Evolutionary conservation across 139 green algal species (phyloP), one percentile per base, ranked within the genome.

Genomic region (Chlorella vulgaris): DNA sequence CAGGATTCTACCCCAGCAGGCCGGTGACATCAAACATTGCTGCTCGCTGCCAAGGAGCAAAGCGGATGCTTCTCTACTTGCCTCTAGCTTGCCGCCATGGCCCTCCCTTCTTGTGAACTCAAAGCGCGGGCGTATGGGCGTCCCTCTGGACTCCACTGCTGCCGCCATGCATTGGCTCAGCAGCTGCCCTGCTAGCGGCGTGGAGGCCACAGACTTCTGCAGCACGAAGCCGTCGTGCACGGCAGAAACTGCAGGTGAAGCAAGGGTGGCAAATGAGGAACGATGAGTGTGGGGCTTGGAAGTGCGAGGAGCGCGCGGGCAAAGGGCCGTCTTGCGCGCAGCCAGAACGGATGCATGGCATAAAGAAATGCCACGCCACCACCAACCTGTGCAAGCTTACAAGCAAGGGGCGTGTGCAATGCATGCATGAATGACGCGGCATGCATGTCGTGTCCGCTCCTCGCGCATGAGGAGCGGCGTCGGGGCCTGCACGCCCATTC

Each of bases 161-260:
- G 13, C 65, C 39, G 28, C 29, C 84, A 95, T 90, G 81, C 86
- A 88, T 68, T 89, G 69, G 10, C 90, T 93, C 7, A 98, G 90
- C 31, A 95, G 55, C 24, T 83, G 69, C 19, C 96, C 96, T 4
- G 85, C 95, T 36, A 99, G 19, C 0, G 94, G 91, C 0, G 83
- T 89, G 24, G 87, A 86, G 28, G 83, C 60, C 26, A 98, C 80
- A 36, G 86, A 91, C 81, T 97, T 98, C n/a, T 88, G 71, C 33
- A 99, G 91, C 62, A 96, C 85, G 80, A 94, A 98, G 33, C 96
- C 96, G 66, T 99, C 96, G 53, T 98, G 92, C 35, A 99, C 95
- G 18, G 95, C 96, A 19, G 93, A 69, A 19, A 97, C 94, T 93
- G 93, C 90, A 78, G 13, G 24, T 3, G 43, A 29, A 50, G 36